Evolutionary conservation across 164 flowering plant genomes (phyloP), one percentile per base, ranked within the genome.

Genomic region (Stephania cephalantha): DNA sequence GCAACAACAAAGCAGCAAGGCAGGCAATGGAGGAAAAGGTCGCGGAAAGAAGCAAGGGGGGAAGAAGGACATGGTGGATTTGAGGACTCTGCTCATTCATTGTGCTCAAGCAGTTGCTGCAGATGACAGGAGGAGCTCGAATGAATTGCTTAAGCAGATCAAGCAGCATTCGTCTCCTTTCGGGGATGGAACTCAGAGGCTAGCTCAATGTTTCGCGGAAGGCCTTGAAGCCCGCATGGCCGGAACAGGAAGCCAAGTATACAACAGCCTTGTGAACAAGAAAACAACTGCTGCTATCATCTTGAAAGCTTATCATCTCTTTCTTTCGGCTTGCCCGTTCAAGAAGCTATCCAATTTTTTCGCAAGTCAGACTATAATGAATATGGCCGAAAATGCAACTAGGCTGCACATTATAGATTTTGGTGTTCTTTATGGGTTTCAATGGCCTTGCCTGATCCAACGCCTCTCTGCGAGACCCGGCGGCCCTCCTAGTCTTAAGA

Each of bases 41-140:
- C 89, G 91, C 20, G 86, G 90, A 42, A 90, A 82, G 86, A 89
- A 84, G 75, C 88, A 80, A 25, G 82, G 77, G 68, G 80, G 76
- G 53, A 90, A 85, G 79, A 85, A 75, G 76, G 96, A 91, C 74
- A 87, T 91, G 78, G 88, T 94, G 68, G 98, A 94, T 82, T 85
- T 92, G 80, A 86, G 93, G 76, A 86, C 92, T 69, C 88, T 92
- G n/a, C 77, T 94, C 50, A 87, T 86, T 71, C 80, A 72, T 18
- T 92, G 97, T 85, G 97, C 97, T 22, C 96, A 94, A 74, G 85
- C 93, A 68, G 92, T 92, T 42, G 92, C 96, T 6, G 88, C 92
- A 13, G 96, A 88, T 81, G 96, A 94, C 67, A 83, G 83, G 4
- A 84, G 86, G 76, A 89, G 73, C 73, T 89, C 94, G 7, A 80